phyloP scores from a whole-genome alignment of 148 eudicot species.

The Rhododendron mucronatum region DNA sequence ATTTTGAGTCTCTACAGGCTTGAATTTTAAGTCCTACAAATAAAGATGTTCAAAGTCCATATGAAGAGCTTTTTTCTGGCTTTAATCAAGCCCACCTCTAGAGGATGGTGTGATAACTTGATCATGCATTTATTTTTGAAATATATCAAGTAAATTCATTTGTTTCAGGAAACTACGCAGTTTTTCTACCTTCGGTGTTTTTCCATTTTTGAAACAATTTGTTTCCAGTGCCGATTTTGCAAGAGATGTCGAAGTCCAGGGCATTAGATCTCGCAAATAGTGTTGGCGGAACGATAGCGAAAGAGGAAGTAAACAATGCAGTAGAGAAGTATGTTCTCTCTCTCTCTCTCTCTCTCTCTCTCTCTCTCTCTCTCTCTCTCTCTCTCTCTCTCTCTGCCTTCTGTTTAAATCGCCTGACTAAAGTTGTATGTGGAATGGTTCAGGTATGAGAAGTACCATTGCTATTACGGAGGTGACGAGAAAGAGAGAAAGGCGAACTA shows the following conservation, averaged over 20 bases:
- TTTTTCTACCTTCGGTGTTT: background rate
- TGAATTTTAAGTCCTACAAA: no score
- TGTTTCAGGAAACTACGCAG: background rate
- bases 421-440: background rate
- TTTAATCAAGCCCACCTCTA: no score
- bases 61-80: no score
- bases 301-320: background rate
- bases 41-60: no score
- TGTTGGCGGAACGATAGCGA: background rate
- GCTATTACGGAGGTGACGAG: background rate
- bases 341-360: background rate
- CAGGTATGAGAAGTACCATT: background rate
- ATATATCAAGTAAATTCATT: background rate
- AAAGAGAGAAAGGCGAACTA: background rate
- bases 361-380: background rate
- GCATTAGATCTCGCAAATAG: background rate
- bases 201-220: no score
- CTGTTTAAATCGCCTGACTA: background rate
- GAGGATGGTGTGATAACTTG: background rate
- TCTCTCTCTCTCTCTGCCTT: no score
- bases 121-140: background rate
- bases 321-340: background rate
- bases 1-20: no score
- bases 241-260: background rate
- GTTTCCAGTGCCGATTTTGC: background rate